These are phyloP conservation scores for Zea luxurians DNA, from an alignment of 176 grass and related monocot genomes.

Conservation along the genomic window DNA sequence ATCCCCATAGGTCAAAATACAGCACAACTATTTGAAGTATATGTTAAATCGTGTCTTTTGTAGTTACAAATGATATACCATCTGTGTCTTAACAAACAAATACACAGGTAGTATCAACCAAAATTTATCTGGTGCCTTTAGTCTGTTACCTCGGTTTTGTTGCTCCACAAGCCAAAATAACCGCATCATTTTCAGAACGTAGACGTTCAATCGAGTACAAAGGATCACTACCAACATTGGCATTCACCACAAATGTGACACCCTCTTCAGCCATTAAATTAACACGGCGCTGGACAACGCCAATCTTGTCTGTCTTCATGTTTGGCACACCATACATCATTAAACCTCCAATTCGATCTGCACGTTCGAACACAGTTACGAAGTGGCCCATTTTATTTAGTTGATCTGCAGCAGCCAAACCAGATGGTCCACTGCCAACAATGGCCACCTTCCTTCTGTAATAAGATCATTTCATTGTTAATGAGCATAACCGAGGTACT, in stretches of 20 bases:
- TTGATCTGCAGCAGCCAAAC: slow-evolving; percentile 93
- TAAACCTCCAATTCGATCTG: slow-evolving; percentile 89
- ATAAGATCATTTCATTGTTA: slow-evolving; percentile 23
- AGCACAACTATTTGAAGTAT: neutral
- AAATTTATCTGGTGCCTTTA: neutral
- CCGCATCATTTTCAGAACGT: slow-evolving; percentile 65
- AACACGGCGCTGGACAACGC: slow-evolving; percentile 83
- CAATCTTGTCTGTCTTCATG: slow-evolving; percentile 97
- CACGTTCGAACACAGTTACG: slow-evolving; percentile 92
- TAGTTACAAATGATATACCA: neutral
- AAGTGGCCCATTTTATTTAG: slow-evolving; percentile 98
- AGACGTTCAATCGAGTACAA: slow-evolving; percentile 68
- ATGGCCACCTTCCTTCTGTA: slow-evolving; percentile 96
- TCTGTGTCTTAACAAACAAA: slow-evolving; percentile 5
- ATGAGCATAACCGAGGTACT: slow-evolving; percentile 10
- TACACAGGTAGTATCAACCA: neutral
- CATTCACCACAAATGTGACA: slow-evolving; percentile 89
- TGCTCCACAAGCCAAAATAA: slow-evolving; percentile 92
- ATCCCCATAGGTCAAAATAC: slow-evolving; percentile 10
- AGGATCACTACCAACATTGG: slow-evolving; percentile 74
- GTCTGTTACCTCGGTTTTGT: slow-evolving; percentile 78
- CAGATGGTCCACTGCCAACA: slow-evolving; percentile 86
- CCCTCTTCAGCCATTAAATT: slow-evolving; percentile 93
- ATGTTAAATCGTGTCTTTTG: neutral
- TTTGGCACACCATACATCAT: slow-evolving; percentile 99